Percentiles rank a stretch among this genome's conserved stretches.
phyloP scores from a whole-genome alignment of 345 rosid species.

The Salix dunnii region DNA sequence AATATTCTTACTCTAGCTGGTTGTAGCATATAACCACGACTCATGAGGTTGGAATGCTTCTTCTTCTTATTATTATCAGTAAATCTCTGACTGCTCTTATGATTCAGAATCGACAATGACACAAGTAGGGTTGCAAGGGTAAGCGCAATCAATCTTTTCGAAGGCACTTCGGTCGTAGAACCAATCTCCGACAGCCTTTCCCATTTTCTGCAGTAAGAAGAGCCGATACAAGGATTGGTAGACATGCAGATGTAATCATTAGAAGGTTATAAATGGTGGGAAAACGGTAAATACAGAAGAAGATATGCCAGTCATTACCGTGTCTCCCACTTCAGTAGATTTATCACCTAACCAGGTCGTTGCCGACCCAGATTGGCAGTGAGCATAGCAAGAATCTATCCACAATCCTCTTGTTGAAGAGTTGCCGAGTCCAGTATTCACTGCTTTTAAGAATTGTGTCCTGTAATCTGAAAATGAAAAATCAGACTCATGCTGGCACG shows the following conservation, averaged over 20 bases:
- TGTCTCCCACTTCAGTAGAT: slow-evolving; percentile 14
- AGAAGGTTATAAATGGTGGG: background rate
- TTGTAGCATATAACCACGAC: background rate
- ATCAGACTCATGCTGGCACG: too few relatives aligned
- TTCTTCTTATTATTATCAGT: background rate
- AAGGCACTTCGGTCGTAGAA: slow-evolving; percentile 18
- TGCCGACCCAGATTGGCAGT: slow-evolving; percentile 28
- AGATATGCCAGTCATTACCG: slow-evolving; percentile 1
- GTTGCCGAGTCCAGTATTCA: slow-evolving; percentile 13
- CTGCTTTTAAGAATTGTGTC: slow-evolving; percentile 22
- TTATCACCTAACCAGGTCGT: slow-evolving; percentile 16
- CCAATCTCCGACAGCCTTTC: slow-evolving; percentile 39
- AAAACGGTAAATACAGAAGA: background rate
- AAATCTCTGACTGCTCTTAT: background rate
- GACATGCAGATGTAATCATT: background rate
- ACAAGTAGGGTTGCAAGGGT: slow-evolving; percentile 37
- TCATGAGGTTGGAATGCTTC: background rate
- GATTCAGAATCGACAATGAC: slow-evolving; percentile 25
- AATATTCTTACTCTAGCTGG: background rate
- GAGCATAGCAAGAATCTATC: slow-evolving; percentile 26
- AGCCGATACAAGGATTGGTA: background rate
- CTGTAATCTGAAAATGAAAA: slow-evolving; percentile 14
- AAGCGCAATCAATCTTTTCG: slow-evolving; percentile 24
- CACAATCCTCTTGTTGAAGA: slow-evolving; percentile 14
- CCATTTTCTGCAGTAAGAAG: slow-evolving; percentile 27